Evolutionary conservation across 805 yeast genomes (phyloP).

Genomic region (Yarrowia hollandica): DNA sequence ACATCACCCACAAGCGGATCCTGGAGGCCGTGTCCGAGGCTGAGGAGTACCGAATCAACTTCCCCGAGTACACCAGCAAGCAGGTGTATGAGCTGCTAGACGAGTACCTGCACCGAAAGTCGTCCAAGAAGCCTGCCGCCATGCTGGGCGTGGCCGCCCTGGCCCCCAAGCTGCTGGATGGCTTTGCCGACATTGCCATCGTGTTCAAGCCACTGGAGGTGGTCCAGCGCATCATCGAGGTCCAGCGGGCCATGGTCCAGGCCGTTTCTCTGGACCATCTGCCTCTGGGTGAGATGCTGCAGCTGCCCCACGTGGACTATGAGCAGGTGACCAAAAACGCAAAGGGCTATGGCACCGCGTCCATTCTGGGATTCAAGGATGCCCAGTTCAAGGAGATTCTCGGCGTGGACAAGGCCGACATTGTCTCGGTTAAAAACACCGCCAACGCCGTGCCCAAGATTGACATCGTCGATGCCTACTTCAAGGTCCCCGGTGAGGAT

Average conservation of each 20-base stretch:
- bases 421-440: background rate
- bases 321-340: conserved; percentile 39
- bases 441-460: conserved; percentile 61
- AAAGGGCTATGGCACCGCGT: conserved; percentile 21
- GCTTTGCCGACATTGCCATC: conserved; percentile 77
- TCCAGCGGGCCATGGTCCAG: conserved; percentile 71
- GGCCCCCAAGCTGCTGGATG: conserved; percentile 65
- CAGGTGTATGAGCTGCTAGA: conserved; percentile 55
- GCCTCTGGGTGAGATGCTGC: conserved; percentile 65
- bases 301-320: conserved; percentile 71
- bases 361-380: conserved; percentile 18
- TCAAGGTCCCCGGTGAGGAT: conserved; percentile 84
- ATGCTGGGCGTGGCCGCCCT: conserved; percentile 47
- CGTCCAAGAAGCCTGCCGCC: conserved; percentile 51
- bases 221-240: conserved; percentile 58
- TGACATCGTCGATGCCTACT: conserved; percentile 66
- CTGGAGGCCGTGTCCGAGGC: conserved; percentile 61
- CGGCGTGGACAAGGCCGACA: background rate
- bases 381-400: conserved; percentile 10
- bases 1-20: conserved; percentile 58
- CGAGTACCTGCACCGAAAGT: conserved; percentile 59
- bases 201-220: conserved; percentile 73
- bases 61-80: conserved; percentile 47
- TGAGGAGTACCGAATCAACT: conserved; percentile 56
- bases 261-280: conserved; percentile 59